Evolutionary conservation across 441 rosid genomes (phyloP).

Genomic region (Arabidopsis hybrid): DNA sequence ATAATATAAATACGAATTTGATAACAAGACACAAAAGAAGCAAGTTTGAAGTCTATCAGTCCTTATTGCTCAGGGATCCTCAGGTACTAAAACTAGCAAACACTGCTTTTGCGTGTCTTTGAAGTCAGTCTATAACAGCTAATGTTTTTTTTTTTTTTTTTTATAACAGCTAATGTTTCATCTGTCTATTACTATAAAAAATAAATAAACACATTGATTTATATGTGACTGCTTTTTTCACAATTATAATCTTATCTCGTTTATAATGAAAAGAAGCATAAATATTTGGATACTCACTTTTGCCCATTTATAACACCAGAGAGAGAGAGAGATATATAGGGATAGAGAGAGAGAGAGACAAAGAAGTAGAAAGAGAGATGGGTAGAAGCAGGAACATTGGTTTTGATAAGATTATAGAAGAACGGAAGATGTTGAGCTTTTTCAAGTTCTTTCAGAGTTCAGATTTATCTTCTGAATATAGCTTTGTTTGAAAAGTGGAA

Average conservation of each 20-base stretch:
- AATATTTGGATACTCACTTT: neutral
- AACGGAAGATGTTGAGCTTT: conserved; percentile 17
- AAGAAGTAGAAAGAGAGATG: conserved; percentile 7
- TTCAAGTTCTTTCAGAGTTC: conserved; percentile 31
- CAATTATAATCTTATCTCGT: neutral
- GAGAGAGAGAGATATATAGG: neutral
- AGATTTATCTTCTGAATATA: conserved; percentile 37
- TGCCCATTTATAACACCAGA: conserved; percentile 16
- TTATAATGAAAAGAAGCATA: neutral
- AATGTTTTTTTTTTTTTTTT: too few species aligned
- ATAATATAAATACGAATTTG: too few species aligned
- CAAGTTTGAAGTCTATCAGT: neutral
- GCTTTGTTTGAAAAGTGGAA: neutral
- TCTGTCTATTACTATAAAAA: neutral
- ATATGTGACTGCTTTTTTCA: conserved; percentile 6
- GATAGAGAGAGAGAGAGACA: neutral
- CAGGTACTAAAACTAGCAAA: conserved; percentile 25
- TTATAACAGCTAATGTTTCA: conserved; percentile 8
- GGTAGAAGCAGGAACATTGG: conserved; percentile 7
- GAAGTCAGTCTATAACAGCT: conserved; percentile 7
- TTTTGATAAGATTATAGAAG: conserved; percentile 9
- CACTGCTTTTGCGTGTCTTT: conserved; percentile 31
- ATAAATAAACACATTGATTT: neutral
- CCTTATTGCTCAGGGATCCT: neutral
- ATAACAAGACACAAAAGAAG: neutral